Evolutionary conservation across 2,329 filamentous ascomycete genomes (phyloP).

Genomic region (Tolypocladium endophyticum): DNA sequence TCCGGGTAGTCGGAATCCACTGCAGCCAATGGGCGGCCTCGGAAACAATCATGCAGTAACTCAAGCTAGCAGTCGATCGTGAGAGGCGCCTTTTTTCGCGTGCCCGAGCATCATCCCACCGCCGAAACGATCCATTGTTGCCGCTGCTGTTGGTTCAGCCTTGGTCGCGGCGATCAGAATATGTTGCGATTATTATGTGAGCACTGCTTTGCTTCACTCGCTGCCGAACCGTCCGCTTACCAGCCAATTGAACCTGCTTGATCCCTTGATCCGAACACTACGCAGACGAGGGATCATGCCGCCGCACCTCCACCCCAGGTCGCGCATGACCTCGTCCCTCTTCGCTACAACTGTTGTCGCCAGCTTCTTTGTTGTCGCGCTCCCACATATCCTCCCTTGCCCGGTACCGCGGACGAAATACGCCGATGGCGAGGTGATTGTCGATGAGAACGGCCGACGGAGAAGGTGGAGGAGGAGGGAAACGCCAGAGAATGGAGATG

Average conservation of each 20-base stretch:
- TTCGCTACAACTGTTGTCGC: constrained; percentile 88
- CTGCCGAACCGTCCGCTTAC: not conserved
- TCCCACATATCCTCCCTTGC: constrained; percentile 86
- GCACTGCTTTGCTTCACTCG: not conserved
- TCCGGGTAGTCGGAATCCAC: not conserved
- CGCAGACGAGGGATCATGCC: constrained; percentile 45
- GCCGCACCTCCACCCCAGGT: constrained; percentile 85
- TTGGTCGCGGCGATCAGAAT: constrained; percentile 1
- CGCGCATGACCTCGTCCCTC: constrained; percentile 83
- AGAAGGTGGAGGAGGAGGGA: constrained; percentile 31
- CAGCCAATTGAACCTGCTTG: not conserved
- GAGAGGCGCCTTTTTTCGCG: constrained; percentile 4
- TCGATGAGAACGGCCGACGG: constrained; percentile 34
- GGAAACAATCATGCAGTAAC: constrained; percentile 5
- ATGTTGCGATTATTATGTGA: constrained; percentile 11
- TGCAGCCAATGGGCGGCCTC: constrained; percentile 8
- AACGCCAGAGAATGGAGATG: constrained; percentile 28
- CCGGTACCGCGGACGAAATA: constrained; percentile 68
- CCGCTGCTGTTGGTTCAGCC: not conserved
- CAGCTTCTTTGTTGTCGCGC: constrained; percentile 82
- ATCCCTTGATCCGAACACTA: constrained; percentile 2
- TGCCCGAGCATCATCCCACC: not conserved
- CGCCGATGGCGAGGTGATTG: constrained; percentile 54
- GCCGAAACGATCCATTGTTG: not conserved
- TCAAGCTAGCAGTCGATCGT: not conserved